Conservation (phyloP, 2,329 filamentous ascomycete genomes). For the Aspergillus thermomutatus region DNA sequence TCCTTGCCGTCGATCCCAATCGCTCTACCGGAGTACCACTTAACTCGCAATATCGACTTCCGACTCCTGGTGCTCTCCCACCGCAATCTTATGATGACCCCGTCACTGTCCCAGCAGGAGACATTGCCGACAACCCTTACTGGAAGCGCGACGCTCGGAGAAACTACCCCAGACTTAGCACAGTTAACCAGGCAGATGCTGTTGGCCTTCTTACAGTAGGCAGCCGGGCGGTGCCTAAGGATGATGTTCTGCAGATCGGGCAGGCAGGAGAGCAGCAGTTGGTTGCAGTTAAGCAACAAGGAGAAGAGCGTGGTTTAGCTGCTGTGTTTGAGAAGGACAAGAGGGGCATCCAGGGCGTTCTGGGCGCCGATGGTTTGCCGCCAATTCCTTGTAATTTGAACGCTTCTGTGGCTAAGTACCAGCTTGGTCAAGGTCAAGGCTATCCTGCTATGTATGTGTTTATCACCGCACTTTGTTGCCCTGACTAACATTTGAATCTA, state of each 20-base stretch:
- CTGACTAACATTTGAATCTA: slow-evolving; percentile 18
- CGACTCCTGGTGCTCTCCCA: slow-evolving; percentile 70
- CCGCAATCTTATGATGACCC: slow-evolving; percentile 75
- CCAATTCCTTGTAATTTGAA: slow-evolving; percentile 76
- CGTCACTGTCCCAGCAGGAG: slow-evolving; percentile 76
- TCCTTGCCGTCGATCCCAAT: slow-evolving; percentile 76
- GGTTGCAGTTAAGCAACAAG: slow-evolving; percentile 71
- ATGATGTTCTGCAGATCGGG: slow-evolving; percentile 70
- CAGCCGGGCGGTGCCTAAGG: slow-evolving; percentile 74
- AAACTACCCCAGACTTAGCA: slow-evolving; percentile 74
- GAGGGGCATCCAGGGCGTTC: slow-evolving; percentile 53
- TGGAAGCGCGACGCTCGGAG: slow-evolving; percentile 92
- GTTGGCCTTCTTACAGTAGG: slow-evolving; percentile 83
- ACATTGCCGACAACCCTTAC: slow-evolving; percentile 89
- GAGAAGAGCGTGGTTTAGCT: slow-evolving; percentile 67
- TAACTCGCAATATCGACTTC: slow-evolving; percentile 89
- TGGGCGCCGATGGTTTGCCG: slow-evolving; percentile 76
- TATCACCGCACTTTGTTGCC: slow-evolving; percentile 22
- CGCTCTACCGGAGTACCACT: slow-evolving; percentile 89
- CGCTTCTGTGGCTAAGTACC: slow-evolving; percentile 54
- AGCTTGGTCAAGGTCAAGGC: slow-evolving; percentile 62
- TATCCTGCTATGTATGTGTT: slow-evolving; percentile 66
- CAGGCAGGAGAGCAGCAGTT: slow-evolving; percentile 71
- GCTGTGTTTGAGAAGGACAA: slow-evolving; percentile 68
- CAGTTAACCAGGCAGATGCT: slow-evolving; percentile 78